Evolutionary conservation across 2,329 filamentous ascomycete genomes (phyloP).

Genomic region (Macrophomina tecta): DNA sequence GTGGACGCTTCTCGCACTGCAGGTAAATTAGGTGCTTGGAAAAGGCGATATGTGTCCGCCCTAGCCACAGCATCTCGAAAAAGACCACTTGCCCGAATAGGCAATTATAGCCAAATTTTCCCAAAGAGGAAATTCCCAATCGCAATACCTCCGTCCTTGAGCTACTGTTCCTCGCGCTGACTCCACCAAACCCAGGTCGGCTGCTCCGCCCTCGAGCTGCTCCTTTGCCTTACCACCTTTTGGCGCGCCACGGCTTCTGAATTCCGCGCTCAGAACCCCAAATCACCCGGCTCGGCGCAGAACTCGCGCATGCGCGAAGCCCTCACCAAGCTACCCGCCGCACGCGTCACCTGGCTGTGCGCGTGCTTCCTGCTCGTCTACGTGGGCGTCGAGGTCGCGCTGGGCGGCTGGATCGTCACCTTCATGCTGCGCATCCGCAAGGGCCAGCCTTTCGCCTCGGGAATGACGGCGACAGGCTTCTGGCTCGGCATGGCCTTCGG

Average conservation of each 20-base stretch:
- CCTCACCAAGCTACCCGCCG: constrained; percentile 52
- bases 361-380: constrained; percentile 79
- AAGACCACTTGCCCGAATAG: background rate
- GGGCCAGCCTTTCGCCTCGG: constrained; percentile 72
- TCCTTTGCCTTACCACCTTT: constrained; percentile 62
- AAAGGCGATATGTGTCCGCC: too few species aligned
- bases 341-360: constrained; percentile 73
- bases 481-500: constrained; percentile 84
- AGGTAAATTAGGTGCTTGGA: too few species aligned
- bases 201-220: constrained; percentile 62
- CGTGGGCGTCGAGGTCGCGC: constrained; percentile 76
- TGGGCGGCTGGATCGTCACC: constrained; percentile 82
- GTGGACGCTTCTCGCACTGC: too few species aligned
- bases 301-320: constrained; percentile 54
- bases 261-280: constrained; percentile 60
- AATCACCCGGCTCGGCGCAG: constrained; percentile 48
- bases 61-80: background rate
- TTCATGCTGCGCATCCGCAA: constrained; percentile 84
- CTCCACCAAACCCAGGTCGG: constrained; percentile 51
- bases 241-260: constrained; percentile 65
- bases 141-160: background rate
- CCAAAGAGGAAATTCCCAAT: background rate
- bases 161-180: background rate
- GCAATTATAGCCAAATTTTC: background rate
- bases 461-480: constrained; percentile 79